Conservation (phyloP, 2,329 filamentous ascomycete genomes). For the Phaeosphaeriaceae sp. region DNA sequence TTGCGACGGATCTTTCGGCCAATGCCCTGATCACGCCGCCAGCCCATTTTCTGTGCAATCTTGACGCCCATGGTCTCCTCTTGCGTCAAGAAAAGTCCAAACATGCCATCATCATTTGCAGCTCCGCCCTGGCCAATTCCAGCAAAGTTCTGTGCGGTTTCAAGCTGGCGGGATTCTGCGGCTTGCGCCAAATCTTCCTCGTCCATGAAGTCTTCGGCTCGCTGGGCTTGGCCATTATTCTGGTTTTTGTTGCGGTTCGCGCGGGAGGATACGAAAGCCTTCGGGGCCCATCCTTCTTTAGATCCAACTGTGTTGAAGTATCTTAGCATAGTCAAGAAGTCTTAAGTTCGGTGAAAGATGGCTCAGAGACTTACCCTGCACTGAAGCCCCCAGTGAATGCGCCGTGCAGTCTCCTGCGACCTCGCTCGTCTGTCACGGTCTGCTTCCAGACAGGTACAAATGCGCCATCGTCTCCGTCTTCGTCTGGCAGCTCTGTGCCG, state of each 20-base stretch:
- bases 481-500: constrained; percentile 82
- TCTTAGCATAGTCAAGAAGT: constrained; percentile 59
- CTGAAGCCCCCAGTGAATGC: constrained; percentile 97
- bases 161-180: constrained; percentile 76
- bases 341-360: constrained; percentile 24
- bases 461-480: constrained; percentile 85
- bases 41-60: constrained; percentile 90
- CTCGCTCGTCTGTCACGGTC: constrained; percentile 91
- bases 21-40: constrained; percentile 92
- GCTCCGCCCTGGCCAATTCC: constrained; percentile 74
- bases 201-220: constrained; percentile 95
- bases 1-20: constrained; percentile 82
- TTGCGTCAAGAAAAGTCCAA: constrained; percentile 74
- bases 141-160: constrained; percentile 77
- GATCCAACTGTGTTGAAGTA: constrained; percentile 99
- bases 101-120: constrained; percentile 62
- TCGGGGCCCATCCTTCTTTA: constrained; percentile 96
- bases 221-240: constrained; percentile 62
- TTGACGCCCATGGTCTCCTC: constrained; percentile 89
- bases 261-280: constrained; percentile 90
- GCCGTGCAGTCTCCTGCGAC: constrained; percentile 88
- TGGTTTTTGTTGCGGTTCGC: constrained; percentile 76
- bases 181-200: constrained; percentile 92
- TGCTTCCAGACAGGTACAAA: constrained; percentile 98
- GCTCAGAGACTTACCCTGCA: constrained; percentile 74